Evolutionary conservation across 805 yeast species (phyloP).

Genomic region (Candida pseudofarinosa): DNA sequence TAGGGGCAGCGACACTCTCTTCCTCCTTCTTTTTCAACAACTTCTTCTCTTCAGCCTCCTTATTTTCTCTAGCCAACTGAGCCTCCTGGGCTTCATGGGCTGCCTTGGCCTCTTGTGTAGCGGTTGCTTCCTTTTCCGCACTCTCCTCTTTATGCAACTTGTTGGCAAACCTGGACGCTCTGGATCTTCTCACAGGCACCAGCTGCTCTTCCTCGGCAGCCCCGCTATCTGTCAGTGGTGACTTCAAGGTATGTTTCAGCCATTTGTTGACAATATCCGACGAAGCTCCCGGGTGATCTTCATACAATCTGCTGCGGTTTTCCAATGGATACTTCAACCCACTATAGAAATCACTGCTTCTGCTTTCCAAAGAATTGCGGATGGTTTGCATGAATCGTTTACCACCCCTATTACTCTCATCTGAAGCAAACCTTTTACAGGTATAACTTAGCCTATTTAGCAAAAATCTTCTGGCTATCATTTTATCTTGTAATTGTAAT

Average conservation of each 20-base stretch:
- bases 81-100: constrained; percentile 1
- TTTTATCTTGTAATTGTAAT: constrained; percentile 1
- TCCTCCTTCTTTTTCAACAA: constrained; percentile 1
- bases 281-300: not conserved
- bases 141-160: constrained; percentile 7
- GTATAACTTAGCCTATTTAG: constrained; percentile 5
- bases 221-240: constrained; percentile 4
- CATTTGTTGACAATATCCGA: constrained; percentile 18
- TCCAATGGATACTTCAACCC: constrained; percentile 17
- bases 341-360: constrained; percentile 15
- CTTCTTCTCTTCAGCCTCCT: constrained; percentile 3
- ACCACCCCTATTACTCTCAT: constrained; percentile 19
- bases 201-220: constrained; percentile 4
- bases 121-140: not conserved
- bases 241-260: constrained; percentile 26
- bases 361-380: constrained; percentile 14
- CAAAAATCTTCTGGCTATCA: constrained; percentile 9
- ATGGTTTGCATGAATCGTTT: constrained; percentile 35
- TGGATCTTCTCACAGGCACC: constrained; percentile 25
- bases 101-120: constrained; percentile 1
- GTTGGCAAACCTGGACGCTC: constrained; percentile 25
- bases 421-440: constrained; percentile 16
- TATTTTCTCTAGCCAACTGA: constrained; percentile 1
- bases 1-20: constrained; percentile 2
- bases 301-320: constrained; percentile 2